Conservation (phyloP, 371 early-diverging fungal genomes). For the Mortierella sp. region DNA sequence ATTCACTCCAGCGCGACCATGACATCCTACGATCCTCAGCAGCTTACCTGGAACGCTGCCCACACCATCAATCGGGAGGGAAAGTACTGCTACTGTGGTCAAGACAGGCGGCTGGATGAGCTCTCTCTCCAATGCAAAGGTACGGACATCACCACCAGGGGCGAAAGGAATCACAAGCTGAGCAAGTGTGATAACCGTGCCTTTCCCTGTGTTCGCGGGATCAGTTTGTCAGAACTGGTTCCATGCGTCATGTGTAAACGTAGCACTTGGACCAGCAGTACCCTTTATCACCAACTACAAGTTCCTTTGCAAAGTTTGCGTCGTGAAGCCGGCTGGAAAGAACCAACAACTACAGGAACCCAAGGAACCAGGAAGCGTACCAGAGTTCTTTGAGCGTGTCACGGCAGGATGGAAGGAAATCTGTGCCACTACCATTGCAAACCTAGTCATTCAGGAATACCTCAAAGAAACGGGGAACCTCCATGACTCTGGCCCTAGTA, state of each 20-base stretch:
- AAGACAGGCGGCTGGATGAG: slow-evolving; percentile 69
- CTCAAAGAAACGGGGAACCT: slow-evolving; percentile 48
- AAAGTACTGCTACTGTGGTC: slow-evolving; percentile 74
- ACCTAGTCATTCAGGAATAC: slow-evolving; percentile 68
- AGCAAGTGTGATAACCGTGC: neutral
- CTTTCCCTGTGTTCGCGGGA: neutral
- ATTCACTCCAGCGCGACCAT: slow-evolving; percentile 8
- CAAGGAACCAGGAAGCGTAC: slow-evolving; percentile 27
- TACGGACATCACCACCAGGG: slow-evolving; percentile 23
- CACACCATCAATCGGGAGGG: slow-evolving; percentile 73
- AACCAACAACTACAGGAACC: slow-evolving; percentile 33
- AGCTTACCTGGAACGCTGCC: slow-evolving; percentile 67
- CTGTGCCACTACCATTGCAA: slow-evolving; percentile 72
- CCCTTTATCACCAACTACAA: slow-evolving; percentile 75
- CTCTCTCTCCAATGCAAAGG: slow-evolving; percentile 69
- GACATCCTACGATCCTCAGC: slow-evolving; percentile 22
- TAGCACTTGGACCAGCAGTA: slow-evolving; percentile 60
- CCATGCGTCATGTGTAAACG: slow-evolving; percentile 68
- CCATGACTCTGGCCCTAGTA: slow-evolving; percentile 18
- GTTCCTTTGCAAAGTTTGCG: slow-evolving; percentile 65
- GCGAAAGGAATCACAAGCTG: neutral
- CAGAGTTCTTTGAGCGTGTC: slow-evolving; percentile 69
- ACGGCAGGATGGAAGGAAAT: slow-evolving; percentile 81
- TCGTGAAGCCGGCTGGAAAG: slow-evolving; percentile 33
- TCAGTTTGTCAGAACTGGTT: slow-evolving; percentile 76